phyloP scores from a whole-genome alignment of 768 basidiomycete genomes.

The Calocybe gangraenosa region DNA sequence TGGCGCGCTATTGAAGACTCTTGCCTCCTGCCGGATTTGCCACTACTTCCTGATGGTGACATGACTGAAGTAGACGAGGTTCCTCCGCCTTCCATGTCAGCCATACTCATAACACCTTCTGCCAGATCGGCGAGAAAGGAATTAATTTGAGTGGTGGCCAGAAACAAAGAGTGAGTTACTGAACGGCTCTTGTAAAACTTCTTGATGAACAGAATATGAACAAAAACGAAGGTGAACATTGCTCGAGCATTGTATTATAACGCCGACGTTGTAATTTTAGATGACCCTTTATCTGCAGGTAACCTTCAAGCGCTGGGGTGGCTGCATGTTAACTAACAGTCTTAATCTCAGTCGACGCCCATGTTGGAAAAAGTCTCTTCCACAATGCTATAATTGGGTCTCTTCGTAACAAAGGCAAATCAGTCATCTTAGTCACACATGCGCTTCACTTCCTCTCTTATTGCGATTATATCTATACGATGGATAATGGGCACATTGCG shows the following conservation, averaged over 20 bases:
- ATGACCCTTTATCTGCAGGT: conserved; percentile 66
- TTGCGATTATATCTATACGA: conserved; percentile 75
- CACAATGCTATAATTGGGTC: conserved; percentile 54
- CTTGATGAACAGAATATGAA: not conserved
- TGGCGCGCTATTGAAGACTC: conserved; percentile 59
- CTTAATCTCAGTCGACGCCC: conserved; percentile 54
- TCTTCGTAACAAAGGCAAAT: conserved; percentile 45
- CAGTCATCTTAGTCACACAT: conserved; percentile 82
- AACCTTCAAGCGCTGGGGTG: conserved; percentile 6
- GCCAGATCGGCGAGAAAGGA: conserved; percentile 68
- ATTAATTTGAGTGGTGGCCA: conserved; percentile 67
- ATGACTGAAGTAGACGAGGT: conserved; percentile 54
- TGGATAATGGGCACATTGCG: conserved; percentile 65
- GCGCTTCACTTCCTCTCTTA: conserved; percentile 80
- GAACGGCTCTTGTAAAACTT: not conserved
- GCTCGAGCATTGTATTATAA: conserved; percentile 65
- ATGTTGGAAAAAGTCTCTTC: conserved; percentile 70
- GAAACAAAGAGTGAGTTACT: conserved; percentile 45
- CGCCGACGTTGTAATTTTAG: conserved; percentile 57
- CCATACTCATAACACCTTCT: not conserved
- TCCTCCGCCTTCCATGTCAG: not conserved
- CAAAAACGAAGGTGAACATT: conserved; percentile 50
- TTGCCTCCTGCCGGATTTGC: conserved; percentile 58
- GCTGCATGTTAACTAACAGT: conserved; percentile 1
- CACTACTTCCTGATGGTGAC: conserved; percentile 66